phyloP scores from a whole-genome alignment of 371 early-diverging fungal genomes.

The Blastocladiella emersonii region DNA sequence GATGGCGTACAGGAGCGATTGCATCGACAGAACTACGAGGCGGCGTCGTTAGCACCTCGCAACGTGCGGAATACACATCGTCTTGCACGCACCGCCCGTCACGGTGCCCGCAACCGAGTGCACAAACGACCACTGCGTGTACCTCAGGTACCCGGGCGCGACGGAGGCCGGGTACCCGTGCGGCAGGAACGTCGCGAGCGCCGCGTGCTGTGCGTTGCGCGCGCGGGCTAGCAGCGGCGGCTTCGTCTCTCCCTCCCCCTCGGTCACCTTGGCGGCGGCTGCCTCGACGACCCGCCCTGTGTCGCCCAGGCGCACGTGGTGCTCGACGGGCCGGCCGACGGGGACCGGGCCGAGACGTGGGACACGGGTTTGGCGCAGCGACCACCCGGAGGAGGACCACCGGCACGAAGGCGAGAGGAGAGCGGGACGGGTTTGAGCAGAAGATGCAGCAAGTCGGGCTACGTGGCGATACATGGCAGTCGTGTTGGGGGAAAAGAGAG shows the following conservation, averaged over 20 bases:
- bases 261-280: too few species aligned
- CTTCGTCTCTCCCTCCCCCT: neutral
- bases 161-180: conserved; percentile 51
- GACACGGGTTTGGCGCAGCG: too few species aligned
- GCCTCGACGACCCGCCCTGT: too few species aligned
- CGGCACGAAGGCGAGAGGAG: too few species aligned
- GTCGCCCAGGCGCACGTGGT: too few species aligned
- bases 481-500: too few species aligned
- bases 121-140: conserved; percentile 51
- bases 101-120: conserved; percentile 55
- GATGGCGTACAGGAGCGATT: conserved; percentile 55
- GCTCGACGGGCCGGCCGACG: too few species aligned
- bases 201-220: conserved; percentile 9
- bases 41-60: neutral
- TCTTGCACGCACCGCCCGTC: conserved; percentile 34
- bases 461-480: too few species aligned
- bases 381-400: too few species aligned
- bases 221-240: neutral
- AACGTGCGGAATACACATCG: neutral
- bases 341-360: too few species aligned
- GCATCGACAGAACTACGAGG: conserved; percentile 49
- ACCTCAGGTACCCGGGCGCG: conserved; percentile 44
- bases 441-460: too few species aligned
- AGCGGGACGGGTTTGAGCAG: too few species aligned
- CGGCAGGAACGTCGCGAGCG: conserved; percentile 37